Evolutionary conservation across 768 basidiomycete species (phyloP), one percentile per base, ranked within the genome.

Genomic region (Dacryopinax spathularia): DNA sequence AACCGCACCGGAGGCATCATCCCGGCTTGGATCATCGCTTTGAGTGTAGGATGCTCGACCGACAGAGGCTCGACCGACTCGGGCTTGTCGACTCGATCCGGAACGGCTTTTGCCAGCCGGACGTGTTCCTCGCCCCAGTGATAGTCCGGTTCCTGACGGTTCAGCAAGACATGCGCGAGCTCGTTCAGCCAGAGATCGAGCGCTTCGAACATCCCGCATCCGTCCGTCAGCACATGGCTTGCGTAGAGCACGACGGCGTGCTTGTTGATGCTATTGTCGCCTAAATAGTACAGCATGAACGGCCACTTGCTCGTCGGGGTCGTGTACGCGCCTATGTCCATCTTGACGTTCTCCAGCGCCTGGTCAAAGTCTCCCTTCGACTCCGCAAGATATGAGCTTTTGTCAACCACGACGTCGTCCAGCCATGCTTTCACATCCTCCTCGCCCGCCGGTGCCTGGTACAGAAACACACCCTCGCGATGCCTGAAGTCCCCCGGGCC

Each of bases 171-270:
- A 9, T 29, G 48, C 5, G 48, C 48, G 7, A 56, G 48, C 29
- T 56, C 48, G 31, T 56, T 22, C 48, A 56, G 48, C 48, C 48
- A 56, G 5, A 56, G 29, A 56, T 56, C 48, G 29, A 56, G 48
- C 48, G 6, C 48, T 20, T 56, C 48, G 48, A 56, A 56, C 5
- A 29, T 56, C 25, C 48, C 48, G 25, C 25, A 27, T 2, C 48
- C 48, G 48, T 56, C 48, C 9, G 31, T 27, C 31, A 56, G 25
- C 6, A 18, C 18, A 31, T 56, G 48, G 9, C 48, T 29, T 9
- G 48, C 31, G 15, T 56, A 29, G 10, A 56, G 25, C 48, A 56
- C 3, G 13, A 56, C 29, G 13, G 25, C 48, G 25, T 56, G 29
- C 48, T 56, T 56, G 48, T 31, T 31, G 25, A 20, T 27, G 2